Base-by-base conservation (phyloP, 2,329 filamentous ascomycete species). In the Fusarium pseudocircinatum region DNA sequence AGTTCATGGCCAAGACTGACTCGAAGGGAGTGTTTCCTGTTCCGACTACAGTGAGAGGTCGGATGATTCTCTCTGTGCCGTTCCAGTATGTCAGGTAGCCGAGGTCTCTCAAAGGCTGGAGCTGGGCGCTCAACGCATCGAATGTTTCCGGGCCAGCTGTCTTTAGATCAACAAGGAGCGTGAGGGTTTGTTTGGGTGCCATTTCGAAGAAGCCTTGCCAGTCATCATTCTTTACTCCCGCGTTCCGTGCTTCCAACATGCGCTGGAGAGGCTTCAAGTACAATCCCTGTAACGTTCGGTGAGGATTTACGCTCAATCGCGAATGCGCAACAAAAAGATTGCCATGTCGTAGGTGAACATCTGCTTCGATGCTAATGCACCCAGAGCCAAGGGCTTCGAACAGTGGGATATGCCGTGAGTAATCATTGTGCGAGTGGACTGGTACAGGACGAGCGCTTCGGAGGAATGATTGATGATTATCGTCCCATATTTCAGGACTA, bases 401-500 rank as follows among this genome's bases (percentile, higher is more conserved):
- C 3, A 70, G 53, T 13, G 67, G 67, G 7, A 70, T 54, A 9
- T 52, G 49, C 18, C 59, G 67, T 37, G 52, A 40, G 53, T 70
- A 70, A 36, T 70, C 67, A 28, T 70, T 70, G 6, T 70, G 67
- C 2, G 67, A 70, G 18, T 70, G 67, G 1, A 70, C 7, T 2
- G 67, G 67, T 3, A 70, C 66, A 3, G 67, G 67, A 8, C 46
- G 20, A 26, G 37, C 53, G 9, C 46, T 58, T 15, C 53, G 67
- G 5, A 70, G 60, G 36, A 70, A 70, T 2, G 60, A 44, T n/a
- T 70, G 67, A 20, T 53, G 67, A 1, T 36, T 44, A 1, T 70
- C 67, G 36, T 70, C 60, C 67, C 67, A 70, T 1, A 70, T 58
- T 10, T 66, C 67, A 13, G 67, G 67, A n/a, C 60, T 70, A 2